phyloP scores from a whole-genome alignment of 108 stramenopile genomes.

The Licmophora abbreviata region DNA sequence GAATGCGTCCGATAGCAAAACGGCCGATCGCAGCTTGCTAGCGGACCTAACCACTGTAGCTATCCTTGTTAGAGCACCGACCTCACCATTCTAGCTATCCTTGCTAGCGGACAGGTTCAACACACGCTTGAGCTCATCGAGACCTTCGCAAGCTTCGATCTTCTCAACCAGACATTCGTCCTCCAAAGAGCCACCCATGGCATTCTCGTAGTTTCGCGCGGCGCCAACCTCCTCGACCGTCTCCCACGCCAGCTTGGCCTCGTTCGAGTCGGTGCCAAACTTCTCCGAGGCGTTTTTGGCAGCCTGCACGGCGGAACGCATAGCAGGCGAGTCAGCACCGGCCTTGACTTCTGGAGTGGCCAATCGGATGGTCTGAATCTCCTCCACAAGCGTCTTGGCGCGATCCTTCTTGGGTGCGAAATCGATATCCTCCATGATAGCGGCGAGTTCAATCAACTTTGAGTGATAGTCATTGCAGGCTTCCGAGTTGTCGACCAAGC shows the following conservation, averaged over 20 bases:
- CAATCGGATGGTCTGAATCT: conserved; percentile 16
- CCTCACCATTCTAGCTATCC: neutral
- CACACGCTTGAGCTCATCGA: conserved; percentile 34
- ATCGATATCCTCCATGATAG: conserved; percentile 4
- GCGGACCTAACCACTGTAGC: no score
- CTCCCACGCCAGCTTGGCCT: conserved; percentile 78
- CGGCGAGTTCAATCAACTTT: conserved; percentile 14
- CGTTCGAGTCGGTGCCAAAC: conserved; percentile 37
- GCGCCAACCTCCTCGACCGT: conserved; percentile 58
- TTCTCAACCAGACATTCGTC: conserved; percentile 43
- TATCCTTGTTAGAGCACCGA: no score
- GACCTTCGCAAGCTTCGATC: conserved; percentile 32
- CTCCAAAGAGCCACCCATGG: conserved; percentile 11
- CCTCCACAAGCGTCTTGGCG: conserved; percentile 13
- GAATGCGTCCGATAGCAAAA: no score
- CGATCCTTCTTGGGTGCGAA: neutral
- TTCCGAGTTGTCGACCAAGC: neutral
- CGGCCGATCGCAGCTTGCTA: no score
- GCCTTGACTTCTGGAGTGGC: neutral
- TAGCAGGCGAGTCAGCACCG: conserved; percentile 8
- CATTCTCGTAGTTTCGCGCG: neutral
- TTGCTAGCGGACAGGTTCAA: conserved; percentile 5
- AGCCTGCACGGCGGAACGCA: conserved; percentile 38
- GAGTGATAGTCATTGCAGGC: conserved; percentile 20
- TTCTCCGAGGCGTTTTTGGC: conserved; percentile 43